Evolutionary conservation across 495 filamentous ascomycete species (phyloP).

Genomic region (Chaetomium fimeti): DNA sequence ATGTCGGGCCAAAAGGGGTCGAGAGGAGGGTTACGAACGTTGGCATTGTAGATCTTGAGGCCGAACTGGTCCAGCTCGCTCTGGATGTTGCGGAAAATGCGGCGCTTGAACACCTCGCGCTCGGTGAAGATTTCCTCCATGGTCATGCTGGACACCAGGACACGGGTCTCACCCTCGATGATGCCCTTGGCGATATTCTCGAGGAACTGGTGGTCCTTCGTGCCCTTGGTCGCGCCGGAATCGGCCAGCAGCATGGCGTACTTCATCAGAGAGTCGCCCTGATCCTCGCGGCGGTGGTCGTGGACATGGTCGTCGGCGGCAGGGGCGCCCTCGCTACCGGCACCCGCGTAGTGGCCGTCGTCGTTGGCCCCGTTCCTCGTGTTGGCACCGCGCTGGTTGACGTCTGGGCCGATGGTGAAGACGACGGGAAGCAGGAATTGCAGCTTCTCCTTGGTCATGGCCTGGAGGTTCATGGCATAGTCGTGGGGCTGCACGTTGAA

Average conservation of each 20-base stretch:
- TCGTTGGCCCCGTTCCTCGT: constrained; percentile 12
- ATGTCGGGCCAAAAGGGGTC: constrained; percentile 25
- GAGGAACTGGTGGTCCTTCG: constrained; percentile 60
- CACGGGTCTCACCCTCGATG: constrained; percentile 81
- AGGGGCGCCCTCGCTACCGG: constrained; percentile 28
- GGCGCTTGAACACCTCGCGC: constrained; percentile 73
- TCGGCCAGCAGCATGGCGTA: constrained; percentile 75
- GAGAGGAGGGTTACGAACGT: constrained; percentile 42
- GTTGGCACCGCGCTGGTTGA: constrained; percentile 53
- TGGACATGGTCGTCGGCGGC: constrained; percentile 1
- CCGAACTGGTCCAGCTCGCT: constrained; percentile 72
- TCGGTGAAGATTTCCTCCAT: constrained; percentile 87
- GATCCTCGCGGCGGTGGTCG: constrained; percentile 40
- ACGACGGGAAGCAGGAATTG: constrained; percentile 77
- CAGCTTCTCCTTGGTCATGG: constrained; percentile 82
- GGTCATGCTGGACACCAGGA: constrained; percentile 74
- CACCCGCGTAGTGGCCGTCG: background rate
- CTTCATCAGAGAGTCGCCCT: constrained; percentile 61
- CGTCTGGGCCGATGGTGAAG: constrained; percentile 77
- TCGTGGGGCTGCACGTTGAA: constrained; percentile 70
- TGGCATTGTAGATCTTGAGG: constrained; percentile 70
- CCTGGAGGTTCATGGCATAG: constrained; percentile 71
- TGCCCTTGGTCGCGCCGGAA: constrained; percentile 43
- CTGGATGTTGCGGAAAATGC: constrained; percentile 76
- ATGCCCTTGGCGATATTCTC: constrained; percentile 86